Conservation (phyloP, 768 basidiomycete species). For the Dacryopinax primogenitus region DNA sequence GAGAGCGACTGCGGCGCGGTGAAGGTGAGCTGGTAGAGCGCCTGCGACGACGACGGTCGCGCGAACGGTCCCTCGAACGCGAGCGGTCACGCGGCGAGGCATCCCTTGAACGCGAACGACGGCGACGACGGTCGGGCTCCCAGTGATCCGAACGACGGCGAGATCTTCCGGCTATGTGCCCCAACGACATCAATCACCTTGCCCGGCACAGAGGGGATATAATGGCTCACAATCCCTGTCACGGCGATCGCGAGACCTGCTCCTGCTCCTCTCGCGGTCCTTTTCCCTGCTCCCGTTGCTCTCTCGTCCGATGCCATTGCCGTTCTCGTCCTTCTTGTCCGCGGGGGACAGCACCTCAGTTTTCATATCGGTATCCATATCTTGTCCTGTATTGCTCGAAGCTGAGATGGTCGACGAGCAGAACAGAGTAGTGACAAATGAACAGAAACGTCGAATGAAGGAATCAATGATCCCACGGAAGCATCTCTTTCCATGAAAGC, state of each 20-base stretch:
- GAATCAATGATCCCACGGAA: too few relatives aligned
- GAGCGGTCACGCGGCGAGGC: slow-evolving; percentile 44
- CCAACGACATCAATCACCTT: slow-evolving; percentile 29
- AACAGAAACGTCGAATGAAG: too few relatives aligned
- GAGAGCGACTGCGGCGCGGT: slow-evolving; percentile 41
- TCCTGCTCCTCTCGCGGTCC: slow-evolving; percentile 23
- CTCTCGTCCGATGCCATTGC: slow-evolving; percentile 9
- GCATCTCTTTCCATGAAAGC: too few relatives aligned
- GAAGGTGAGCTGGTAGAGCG: slow-evolving; percentile 20
- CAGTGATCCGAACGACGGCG: slow-evolving; percentile 47
- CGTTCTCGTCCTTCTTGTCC: background rate
- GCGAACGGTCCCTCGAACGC: slow-evolving; percentile 30
- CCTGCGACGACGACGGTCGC: slow-evolving; percentile 26
- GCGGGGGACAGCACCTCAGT: slow-evolving; percentile 56
- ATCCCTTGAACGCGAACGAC: slow-evolving; percentile 41
- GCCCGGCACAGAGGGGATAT: slow-evolving; percentile 12
- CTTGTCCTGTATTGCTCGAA: background rate
- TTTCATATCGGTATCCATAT: slow-evolving; percentile 79
- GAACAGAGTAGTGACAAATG: background rate
- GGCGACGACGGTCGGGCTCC: slow-evolving; percentile 64
- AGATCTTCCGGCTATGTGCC: slow-evolving; percentile 30
- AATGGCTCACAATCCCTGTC: slow-evolving; percentile 22
- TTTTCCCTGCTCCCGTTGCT: slow-evolving; percentile 17
- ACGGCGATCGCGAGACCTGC: slow-evolving; percentile 20
- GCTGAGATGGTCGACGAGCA: background rate